Conservation (phyloP, 75 land plant species). For the Pinus tabuliformis region DNA sequence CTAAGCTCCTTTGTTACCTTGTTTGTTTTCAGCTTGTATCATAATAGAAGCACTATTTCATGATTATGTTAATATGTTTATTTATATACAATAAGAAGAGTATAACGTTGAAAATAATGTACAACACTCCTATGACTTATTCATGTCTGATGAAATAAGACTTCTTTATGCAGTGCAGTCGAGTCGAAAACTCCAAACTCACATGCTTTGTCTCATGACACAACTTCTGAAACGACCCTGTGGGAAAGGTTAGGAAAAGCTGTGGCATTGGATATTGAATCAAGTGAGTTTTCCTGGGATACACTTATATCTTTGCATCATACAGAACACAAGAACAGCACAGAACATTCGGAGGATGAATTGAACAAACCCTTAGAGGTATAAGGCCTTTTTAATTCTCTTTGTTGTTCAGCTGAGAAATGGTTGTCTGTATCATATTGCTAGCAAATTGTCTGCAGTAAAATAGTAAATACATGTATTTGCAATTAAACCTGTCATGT, state of each 20-base stretch:
- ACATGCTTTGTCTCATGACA: constrained; percentile 14
- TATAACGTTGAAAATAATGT: background rate
- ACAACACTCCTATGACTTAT: background rate
- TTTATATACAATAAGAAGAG: background rate
- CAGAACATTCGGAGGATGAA: constrained; percentile 69
- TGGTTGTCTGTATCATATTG: too few relatives aligned
- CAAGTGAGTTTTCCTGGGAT: constrained; percentile 64
- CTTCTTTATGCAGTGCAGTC: background rate
- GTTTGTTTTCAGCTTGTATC: background rate
- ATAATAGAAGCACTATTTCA: background rate
- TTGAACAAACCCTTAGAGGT: constrained; percentile 60
- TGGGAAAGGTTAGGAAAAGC: constrained; percentile 82
- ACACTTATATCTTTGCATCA: constrained; percentile 71
- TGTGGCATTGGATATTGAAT: constrained; percentile 59
- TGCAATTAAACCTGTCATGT: too few relatives aligned
- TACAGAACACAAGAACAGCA: constrained; percentile 66
- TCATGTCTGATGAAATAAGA: constrained; percentile 1
- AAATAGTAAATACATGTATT: too few relatives aligned
- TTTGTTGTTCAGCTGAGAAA: background rate
- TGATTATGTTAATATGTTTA: constrained; percentile 6
- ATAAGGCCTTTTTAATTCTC: background rate
- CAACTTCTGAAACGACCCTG: constrained; percentile 53
- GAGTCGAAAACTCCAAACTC: constrained; percentile 10
- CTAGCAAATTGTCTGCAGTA: too few relatives aligned
- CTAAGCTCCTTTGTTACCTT: background rate